These are phyloP conservation scores for Pythium volutum DNA, from an alignment of 352 stramenopile genomes.

Conservation along the genomic window DNA sequence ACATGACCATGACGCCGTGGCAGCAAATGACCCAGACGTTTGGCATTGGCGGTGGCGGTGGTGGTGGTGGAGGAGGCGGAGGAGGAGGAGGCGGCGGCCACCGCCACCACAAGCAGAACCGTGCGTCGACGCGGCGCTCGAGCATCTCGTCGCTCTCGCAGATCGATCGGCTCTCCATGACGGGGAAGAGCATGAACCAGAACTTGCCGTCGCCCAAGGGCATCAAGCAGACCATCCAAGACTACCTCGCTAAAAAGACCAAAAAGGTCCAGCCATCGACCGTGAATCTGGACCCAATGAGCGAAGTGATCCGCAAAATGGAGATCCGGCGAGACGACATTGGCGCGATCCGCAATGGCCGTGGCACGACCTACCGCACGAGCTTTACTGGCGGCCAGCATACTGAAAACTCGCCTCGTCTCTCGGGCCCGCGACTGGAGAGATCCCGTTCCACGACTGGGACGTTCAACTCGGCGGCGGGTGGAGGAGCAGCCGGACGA, in stretches of 20 bases:
- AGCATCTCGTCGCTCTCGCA: slow-evolving; percentile 67
- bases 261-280: slow-evolving; percentile 63
- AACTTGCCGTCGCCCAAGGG: slow-evolving; percentile 47
- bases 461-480: slow-evolving; percentile 6
- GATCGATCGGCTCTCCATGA: slow-evolving; percentile 54
- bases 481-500: not conserved
- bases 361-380: not conserved
- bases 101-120: slow-evolving; percentile 16
- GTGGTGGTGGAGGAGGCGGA: slow-evolving; percentile 32
- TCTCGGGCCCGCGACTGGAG: slow-evolving; percentile 7
- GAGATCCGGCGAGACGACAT: slow-evolving; percentile 22
- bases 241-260: slow-evolving; percentile 61
- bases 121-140: slow-evolving; percentile 41
- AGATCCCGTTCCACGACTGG: slow-evolving; percentile 19
- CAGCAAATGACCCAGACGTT: slow-evolving; percentile 86
- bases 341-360: slow-evolving; percentile 1
- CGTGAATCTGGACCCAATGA: slow-evolving; percentile 20
- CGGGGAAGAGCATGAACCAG: slow-evolving; percentile 47
- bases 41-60: slow-evolving; percentile 57
- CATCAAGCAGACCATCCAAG: slow-evolving; percentile 57
- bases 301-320: slow-evolving; percentile 28
- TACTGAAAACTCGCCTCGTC: not conserved
- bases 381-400: not conserved
- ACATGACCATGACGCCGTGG: slow-evolving; percentile 79
- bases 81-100: slow-evolving; percentile 25